Evolutionary conservation across 1,284 basidiomycete species (phyloP), one percentile per base, ranked within the genome.

Genomic region (Ceratobasidium sp.): DNA sequence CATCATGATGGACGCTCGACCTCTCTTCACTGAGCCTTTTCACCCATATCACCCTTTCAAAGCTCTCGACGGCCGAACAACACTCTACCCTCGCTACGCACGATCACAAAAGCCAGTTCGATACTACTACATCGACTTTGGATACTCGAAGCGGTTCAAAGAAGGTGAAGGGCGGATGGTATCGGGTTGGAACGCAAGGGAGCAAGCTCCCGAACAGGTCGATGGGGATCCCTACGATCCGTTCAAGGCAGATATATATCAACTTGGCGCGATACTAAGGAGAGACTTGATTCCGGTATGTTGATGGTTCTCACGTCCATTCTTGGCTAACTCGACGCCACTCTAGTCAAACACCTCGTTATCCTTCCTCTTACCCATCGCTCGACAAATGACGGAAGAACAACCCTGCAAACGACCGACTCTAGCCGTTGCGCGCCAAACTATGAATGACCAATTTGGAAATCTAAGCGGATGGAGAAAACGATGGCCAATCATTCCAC

Each of bases 111-210:
- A 28, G 21, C 39, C 39, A 1, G 46, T 71, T 1, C 67, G 67
- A 10, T 71, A 70, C 32, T 70, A 58, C 30, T 70, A 46, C 43
- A 70, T 70, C 14, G 67, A 70, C 55, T 59, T 70, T n/a, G 67
- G 67, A 1, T 70, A 70, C 30, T 39, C 53, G 12, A 70, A 70
- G 41, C 58, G 67, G 53, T 70, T 70, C 21, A 28, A n/a, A 1
- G 53, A 70, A 12, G 36, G 26, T 41, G 4, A 41, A n/a, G 16
- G 16, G 3, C 39, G 30, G 32, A n/a, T 59, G 1, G 28, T 48
- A 3, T 5, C 26, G 12, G 67, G 67, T 3, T 9, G 5, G 30
- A 14, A 23, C 3, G 67, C 67, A 21, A 41, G 67, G 14, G 67
- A 70, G 46, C 12, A 10, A 14, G 45, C 43, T 10, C 67, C 67